phyloP scores from a whole-genome alignment of 2,329 filamentous ascomycete genomes.

The Septoria petroselini region DNA sequence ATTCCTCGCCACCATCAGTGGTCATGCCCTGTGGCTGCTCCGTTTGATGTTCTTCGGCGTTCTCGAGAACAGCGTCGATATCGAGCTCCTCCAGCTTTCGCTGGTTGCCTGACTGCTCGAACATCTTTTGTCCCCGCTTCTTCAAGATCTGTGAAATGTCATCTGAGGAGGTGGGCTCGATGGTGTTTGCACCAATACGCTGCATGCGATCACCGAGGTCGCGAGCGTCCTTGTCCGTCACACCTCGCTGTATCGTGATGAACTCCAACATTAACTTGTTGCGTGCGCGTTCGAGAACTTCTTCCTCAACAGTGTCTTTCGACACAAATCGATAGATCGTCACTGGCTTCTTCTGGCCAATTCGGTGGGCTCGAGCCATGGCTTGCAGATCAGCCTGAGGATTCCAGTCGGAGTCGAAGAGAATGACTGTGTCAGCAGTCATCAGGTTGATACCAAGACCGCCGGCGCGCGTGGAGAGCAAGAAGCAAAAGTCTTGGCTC shows the following conservation, averaged over 20 bases:
- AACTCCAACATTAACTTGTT: slow-evolving; percentile 98
- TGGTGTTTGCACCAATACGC: slow-evolving; percentile 57
- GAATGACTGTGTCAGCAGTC: slow-evolving; percentile 95
- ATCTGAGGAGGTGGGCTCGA: slow-evolving; percentile 84
- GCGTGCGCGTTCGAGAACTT: slow-evolving; percentile 89
- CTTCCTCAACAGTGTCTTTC: slow-evolving; percentile 97
- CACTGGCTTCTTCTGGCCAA: slow-evolving; percentile 92
- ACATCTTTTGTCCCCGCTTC: slow-evolving; percentile 98
- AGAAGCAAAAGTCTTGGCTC: slow-evolving; percentile 93
- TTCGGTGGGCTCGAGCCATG: slow-evolving; percentile 97
- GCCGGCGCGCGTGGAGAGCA: slow-evolving; percentile 91
- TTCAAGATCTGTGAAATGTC: slow-evolving; percentile 97
- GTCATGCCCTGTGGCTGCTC: slow-evolving; percentile 92
- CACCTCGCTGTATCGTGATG: slow-evolving; percentile 92
- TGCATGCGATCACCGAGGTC: slow-evolving; percentile 76
- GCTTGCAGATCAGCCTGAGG: slow-evolving; percentile 96
- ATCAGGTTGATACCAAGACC: slow-evolving; percentile 98
- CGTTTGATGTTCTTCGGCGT: slow-evolving; percentile 94
- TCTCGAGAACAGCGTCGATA: slow-evolving; percentile 94
- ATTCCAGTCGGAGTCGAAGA: slow-evolving; percentile 99
- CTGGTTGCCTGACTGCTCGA: slow-evolving; percentile 95
- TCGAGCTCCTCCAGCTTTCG: slow-evolving; percentile 95
- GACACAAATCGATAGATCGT: slow-evolving; percentile 95
- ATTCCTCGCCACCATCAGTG: slow-evolving; percentile 94
- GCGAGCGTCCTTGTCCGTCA: slow-evolving; percentile 88